Evolutionary conservation across 805 yeast genomes (phyloP).

Genomic region (Saturnispora quitensis): DNA sequence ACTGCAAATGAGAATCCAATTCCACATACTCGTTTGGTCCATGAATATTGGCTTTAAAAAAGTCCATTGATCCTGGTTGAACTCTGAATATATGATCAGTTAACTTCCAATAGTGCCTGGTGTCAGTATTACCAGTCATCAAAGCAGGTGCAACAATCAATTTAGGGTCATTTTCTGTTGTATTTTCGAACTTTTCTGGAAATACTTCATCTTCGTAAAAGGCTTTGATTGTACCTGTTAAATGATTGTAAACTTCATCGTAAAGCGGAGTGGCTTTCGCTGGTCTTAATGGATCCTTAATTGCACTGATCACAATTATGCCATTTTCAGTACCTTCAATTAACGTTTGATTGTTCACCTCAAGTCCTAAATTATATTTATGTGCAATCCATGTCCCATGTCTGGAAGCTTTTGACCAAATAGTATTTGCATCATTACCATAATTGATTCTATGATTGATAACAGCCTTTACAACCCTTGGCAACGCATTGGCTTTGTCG

Average conservation of each 20-base stretch:
- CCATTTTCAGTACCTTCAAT: conserved; percentile 19
- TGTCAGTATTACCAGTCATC: conserved; percentile 66
- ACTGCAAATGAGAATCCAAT: conserved; percentile 50
- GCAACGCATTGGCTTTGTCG: conserved; percentile 66
- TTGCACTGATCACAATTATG: conserved; percentile 17
- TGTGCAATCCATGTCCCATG: conserved; percentile 28
- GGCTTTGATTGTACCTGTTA: conserved; percentile 56
- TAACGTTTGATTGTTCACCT: conserved; percentile 25
- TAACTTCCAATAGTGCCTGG: conserved; percentile 53
- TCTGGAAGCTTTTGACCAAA: conserved; percentile 25
- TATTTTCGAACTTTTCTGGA: conserved; percentile 20
- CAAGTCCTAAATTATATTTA: conserved; percentile 30
- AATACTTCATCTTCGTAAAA: conserved; percentile 44
- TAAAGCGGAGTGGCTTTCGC: conserved; percentile 38
- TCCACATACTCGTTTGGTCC: conserved; percentile 54
- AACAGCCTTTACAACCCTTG: conserved; percentile 46
- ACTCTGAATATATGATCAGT: conserved; percentile 52
- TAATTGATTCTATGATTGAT: conserved; percentile 52
- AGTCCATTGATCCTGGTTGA: conserved; percentile 32
- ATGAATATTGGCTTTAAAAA: conserved; percentile 35
- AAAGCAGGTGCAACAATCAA: conserved; percentile 45
- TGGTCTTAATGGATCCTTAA: conserved; percentile 25
- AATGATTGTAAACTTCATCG: conserved; percentile 41
- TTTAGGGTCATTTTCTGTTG: conserved; percentile 3
- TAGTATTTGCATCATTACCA: conserved; percentile 36